A percentile compares a stretch with the other conserved stretches of the same genome.
These are phyloP conservation scores for Thelonectria olida DNA, from an alignment of 2,329 filamentous ascomycete genomes.

Conservation along the genomic window DNA sequence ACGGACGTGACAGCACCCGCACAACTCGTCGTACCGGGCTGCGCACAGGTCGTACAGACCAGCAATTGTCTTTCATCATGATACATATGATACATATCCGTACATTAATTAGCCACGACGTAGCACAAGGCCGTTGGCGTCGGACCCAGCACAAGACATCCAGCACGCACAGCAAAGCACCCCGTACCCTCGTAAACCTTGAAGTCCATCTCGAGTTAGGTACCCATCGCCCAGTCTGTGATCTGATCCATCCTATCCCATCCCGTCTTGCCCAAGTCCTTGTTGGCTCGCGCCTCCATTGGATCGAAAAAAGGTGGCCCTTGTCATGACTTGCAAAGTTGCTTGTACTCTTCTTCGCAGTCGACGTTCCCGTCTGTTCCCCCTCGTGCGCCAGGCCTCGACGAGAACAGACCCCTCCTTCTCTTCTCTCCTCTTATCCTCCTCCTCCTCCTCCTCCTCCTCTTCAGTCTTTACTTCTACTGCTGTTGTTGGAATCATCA, in stretches of 20 bases:
- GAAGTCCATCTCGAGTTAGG: slow-evolving; percentile 14
- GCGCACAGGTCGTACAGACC: slow-evolving; percentile 1
- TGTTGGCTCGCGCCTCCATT: slow-evolving; percentile 32
- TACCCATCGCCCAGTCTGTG: slow-evolving; percentile 24
- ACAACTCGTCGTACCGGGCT: neutral
- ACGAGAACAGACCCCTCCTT: slow-evolving; percentile 30
- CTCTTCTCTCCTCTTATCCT: slow-evolving; percentile 1
- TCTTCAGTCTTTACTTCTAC: neutral
- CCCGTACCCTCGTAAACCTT: neutral
- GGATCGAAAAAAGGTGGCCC: slow-evolving; percentile 36
- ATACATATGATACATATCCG: neutral
- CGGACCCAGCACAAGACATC: neutral
- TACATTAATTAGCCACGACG: too few species aligned
- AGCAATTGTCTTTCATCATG: neutral
- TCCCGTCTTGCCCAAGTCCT: slow-evolving; percentile 23
- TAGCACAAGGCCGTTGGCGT: too few species aligned
- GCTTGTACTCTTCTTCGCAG: slow-evolving; percentile 20
- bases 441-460: slow-evolving; percentile 11
- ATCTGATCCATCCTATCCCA: slow-evolving; percentile 12
- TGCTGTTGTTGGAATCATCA: slow-evolving; percentile 1
- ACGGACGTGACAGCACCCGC: neutral
- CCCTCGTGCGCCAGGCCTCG: slow-evolving; percentile 20
- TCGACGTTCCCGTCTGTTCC: slow-evolving; percentile 23
- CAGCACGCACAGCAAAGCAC: neutral
- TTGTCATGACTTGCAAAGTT: slow-evolving; percentile 1